Evolutionary conservation across 129 eudicot genomes (phyloP).

Genomic region (Sambucus nigra): DNA sequence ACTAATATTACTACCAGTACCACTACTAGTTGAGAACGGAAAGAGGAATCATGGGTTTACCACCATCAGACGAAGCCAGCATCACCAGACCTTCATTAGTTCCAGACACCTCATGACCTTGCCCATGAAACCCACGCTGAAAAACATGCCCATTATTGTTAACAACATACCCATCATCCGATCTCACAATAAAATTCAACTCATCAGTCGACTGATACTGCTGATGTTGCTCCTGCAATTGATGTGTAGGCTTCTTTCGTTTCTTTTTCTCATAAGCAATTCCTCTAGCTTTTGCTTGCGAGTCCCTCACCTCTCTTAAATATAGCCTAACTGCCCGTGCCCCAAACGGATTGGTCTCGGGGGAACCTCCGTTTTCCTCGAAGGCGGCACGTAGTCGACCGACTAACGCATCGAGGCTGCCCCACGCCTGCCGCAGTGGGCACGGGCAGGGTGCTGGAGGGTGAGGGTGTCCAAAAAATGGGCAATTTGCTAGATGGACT

Average conservation of each 20-base stretch:
- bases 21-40: background rate
- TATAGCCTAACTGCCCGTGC: constrained; percentile 8
- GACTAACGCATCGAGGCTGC: constrained; percentile 14
- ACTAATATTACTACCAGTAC: no score
- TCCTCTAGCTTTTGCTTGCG: constrained; percentile 12
- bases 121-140: no score
- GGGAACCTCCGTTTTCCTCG: constrained; percentile 13
- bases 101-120: no score
- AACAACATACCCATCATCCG: background rate
- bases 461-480: constrained; percentile 10
- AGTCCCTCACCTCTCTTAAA: constrained; percentile 7
- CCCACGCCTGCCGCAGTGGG: constrained; percentile 16
- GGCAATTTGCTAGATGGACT: background rate
- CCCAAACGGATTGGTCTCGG: constrained; percentile 13
- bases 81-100: background rate
- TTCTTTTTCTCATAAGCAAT: constrained; percentile 12
- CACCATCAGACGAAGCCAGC: background rate
- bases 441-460: constrained; percentile 15
- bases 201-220: background rate
- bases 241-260: constrained; percentile 11
- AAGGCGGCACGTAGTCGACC: constrained; percentile 15
- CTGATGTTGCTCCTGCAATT: no score
- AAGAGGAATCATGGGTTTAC: background rate
- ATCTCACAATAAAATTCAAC: background rate
- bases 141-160: no score